Evolutionary conservation across 805 yeast genomes (phyloP).

Genomic region (Monosporozyma aquatica): DNA sequence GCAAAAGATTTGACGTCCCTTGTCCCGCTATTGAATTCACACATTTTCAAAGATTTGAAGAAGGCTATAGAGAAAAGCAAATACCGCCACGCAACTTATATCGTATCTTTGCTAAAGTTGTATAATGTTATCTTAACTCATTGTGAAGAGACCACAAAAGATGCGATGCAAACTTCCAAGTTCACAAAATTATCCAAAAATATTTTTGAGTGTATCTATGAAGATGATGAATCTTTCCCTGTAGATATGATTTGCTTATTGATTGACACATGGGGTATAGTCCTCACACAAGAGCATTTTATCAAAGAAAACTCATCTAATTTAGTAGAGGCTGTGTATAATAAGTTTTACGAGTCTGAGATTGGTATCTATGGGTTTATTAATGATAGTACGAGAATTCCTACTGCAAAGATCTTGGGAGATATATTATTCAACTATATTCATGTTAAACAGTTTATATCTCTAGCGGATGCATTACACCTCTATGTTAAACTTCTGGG

Average conservation of each 20-base stretch:
- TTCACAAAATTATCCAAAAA: constrained; percentile 21
- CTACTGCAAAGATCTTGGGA: constrained; percentile 30
- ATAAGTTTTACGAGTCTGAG: constrained; percentile 20
- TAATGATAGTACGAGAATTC: constrained; percentile 20
- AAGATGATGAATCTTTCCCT: constrained; percentile 20
- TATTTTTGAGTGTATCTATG: constrained; percentile 15
- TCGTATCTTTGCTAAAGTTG: constrained; percentile 20
- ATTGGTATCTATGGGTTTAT: constrained; percentile 25
- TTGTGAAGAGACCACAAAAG: constrained; percentile 6
- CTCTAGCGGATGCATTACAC: constrained; percentile 15
- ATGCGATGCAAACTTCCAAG: constrained; percentile 13
- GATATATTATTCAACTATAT: constrained; percentile 29
- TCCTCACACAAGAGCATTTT: constrained; percentile 17
- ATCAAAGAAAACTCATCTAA: constrained; percentile 17
- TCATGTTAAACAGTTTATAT: constrained; percentile 11
- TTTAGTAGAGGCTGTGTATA: constrained; percentile 11
- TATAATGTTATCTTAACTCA: constrained; percentile 19
- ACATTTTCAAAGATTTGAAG: constrained; percentile 29
- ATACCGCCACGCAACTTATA: constrained; percentile 24
- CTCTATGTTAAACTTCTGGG: constrained; percentile 19
- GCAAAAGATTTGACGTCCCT: constrained; percentile 30
- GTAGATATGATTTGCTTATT: constrained; percentile 19
- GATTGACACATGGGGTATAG: constrained; percentile 19
- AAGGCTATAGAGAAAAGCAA: constrained; percentile 27
- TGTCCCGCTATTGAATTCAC: constrained; percentile 26